Evolutionary conservation across 441 rosid genomes (phyloP).

Genomic region (Kokia cookei): DNA sequence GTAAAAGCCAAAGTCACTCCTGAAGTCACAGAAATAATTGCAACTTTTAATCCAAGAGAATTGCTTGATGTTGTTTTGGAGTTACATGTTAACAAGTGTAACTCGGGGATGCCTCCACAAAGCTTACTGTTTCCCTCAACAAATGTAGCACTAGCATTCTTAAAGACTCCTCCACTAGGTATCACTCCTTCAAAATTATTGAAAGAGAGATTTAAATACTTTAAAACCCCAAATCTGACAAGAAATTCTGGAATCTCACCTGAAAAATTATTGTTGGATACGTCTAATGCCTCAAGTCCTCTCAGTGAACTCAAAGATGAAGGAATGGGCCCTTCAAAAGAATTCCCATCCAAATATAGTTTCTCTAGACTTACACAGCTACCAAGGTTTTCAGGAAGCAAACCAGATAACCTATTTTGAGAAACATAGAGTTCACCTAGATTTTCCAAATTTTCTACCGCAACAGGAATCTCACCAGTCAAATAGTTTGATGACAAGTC

Average conservation of each 20-base stretch:
- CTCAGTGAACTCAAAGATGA: background rate
- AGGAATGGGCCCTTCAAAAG: conserved; percentile 6
- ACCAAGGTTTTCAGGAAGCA: background rate
- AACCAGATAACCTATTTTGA: background rate
- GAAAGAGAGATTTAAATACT: background rate
- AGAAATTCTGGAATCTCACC: background rate
- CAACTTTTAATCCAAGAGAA: background rate
- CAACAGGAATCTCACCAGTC: background rate
- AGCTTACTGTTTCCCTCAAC: background rate
- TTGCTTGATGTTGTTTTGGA: background rate
- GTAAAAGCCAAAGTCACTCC: background rate
- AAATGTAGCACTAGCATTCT: background rate
- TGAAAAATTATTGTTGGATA: background rate
- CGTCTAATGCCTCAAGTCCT: background rate
- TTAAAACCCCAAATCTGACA: background rate
- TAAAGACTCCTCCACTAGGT: background rate
- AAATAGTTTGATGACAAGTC: background rate
- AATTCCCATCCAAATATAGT: background rate
- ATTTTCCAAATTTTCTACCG: background rate
- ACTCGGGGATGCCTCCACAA: background rate
- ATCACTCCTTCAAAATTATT: background rate
- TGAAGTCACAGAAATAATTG: background rate
- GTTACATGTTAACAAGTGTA: background rate
- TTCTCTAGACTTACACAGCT: background rate
- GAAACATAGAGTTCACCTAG: background rate